A percentile compares a stretch with the other conserved stretches of the same genome.
phyloP scores from a whole-genome alignment of 2,329 filamentous ascomycete species.

The Alternaria viburni region DNA sequence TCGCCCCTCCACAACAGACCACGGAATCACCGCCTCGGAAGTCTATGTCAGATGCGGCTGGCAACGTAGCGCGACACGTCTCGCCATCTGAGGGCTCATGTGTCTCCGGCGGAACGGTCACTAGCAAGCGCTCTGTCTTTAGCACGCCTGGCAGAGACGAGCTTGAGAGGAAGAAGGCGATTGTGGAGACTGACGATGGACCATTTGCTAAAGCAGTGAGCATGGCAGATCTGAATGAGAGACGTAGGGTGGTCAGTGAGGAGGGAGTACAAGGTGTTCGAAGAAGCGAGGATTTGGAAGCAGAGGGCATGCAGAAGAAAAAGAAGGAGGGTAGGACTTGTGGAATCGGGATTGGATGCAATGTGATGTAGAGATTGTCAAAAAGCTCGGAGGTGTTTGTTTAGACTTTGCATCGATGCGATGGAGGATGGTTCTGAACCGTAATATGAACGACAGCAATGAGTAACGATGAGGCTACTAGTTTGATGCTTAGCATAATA shows the following conservation, averaged over 20 bases:
- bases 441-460: background rate
- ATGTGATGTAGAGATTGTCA: constrained; percentile 22
- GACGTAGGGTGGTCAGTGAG: constrained; percentile 22
- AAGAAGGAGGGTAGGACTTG: background rate
- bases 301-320: background rate
- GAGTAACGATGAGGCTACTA: background rate
- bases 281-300: background rate
- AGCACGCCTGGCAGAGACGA: constrained; percentile 41
- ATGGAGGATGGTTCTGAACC: background rate
- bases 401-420: background rate
- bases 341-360: constrained; percentile 9
- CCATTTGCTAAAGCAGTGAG: constrained; percentile 26
- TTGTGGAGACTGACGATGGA: constrained; percentile 31
- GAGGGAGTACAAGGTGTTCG: background rate
- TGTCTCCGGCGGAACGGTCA: constrained; percentile 6
- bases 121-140: constrained; percentile 22
- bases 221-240: constrained; percentile 22
- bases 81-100: constrained; percentile 4
- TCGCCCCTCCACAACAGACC: background rate
- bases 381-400: background rate
- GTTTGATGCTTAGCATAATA: background rate
- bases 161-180: constrained; percentile 35
- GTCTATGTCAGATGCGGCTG: background rate
- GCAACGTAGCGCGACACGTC: background rate
- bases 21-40: background rate